Conservation (phyloP, 2,329 filamentous ascomycete species). For the Colletotrichum truncatum region DNA sequence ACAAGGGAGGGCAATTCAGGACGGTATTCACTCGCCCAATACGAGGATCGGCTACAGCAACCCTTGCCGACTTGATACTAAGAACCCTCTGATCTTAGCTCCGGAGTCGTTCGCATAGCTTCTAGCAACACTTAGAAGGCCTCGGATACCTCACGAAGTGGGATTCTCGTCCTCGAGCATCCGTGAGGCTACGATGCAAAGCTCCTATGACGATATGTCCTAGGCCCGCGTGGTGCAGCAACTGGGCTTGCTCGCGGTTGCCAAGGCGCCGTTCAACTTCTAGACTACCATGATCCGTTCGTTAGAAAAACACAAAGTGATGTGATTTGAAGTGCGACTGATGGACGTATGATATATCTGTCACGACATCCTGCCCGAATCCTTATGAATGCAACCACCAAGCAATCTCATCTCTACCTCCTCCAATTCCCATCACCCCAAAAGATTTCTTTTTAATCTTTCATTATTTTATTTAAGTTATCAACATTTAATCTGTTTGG, state of each 20-base stretch:
- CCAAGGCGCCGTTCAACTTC: slow-evolving; percentile 15
- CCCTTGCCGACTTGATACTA: no score
- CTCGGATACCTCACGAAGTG: no score
- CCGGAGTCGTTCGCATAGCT: background rate
- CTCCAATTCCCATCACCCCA: no score
- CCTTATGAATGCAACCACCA: no score
- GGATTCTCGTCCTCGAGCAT: no score
- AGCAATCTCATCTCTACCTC: background rate
- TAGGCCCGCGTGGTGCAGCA: no score
- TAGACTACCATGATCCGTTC: slow-evolving; percentile 6
- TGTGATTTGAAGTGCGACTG: background rate
- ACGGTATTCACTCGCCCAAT: background rate
- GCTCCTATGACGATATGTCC: slow-evolving; percentile 12
- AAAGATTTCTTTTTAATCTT: background rate
- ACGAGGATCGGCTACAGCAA: no score
- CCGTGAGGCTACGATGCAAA: no score
- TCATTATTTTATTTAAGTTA: background rate
- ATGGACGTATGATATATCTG: no score
- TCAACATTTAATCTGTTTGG: background rate
- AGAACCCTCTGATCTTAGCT: no score
- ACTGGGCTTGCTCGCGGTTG: slow-evolving; percentile 22
- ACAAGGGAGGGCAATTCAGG: background rate
- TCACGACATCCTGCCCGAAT: no score
- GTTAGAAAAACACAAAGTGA: background rate
- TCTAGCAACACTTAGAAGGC: no score